Percentiles rank a stretch among this genome's conserved stretches.
phyloP scores from a whole-genome alignment of 495 filamentous ascomycete genomes.

The Mycothermus thermophilus region DNA sequence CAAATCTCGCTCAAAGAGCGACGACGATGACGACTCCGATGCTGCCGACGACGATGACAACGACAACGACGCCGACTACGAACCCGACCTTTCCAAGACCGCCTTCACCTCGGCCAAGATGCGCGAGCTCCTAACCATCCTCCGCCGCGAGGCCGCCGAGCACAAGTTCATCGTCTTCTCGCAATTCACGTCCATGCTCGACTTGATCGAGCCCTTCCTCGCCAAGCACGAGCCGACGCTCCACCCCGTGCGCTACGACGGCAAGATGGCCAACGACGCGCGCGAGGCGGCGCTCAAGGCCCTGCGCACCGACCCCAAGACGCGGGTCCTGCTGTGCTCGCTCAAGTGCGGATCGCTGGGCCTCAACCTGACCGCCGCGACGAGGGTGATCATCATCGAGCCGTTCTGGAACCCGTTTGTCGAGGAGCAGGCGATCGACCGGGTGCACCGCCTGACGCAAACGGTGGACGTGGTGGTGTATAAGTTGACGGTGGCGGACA shows the following conservation, averaged over 20 bases:
- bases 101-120: slow-evolving; percentile 78
- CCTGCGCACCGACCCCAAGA: slow-evolving; percentile 55
- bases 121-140: slow-evolving; percentile 63
- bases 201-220: slow-evolving; percentile 90
- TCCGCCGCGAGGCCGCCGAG: slow-evolving; percentile 56
- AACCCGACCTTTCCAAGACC: slow-evolving; percentile 12
- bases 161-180: slow-evolving; percentile 98
- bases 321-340: slow-evolving; percentile 75
- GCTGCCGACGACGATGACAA: slow-evolving; percentile 3
- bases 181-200: slow-evolving; percentile 90
- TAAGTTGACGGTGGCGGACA: slow-evolving; percentile 69
- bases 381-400: slow-evolving; percentile 85
- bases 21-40: slow-evolving; percentile 1
- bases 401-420: slow-evolving; percentile 99
- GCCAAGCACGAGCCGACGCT: slow-evolving; percentile 47
- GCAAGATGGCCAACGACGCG: slow-evolving; percentile 84
- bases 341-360: slow-evolving; percentile 87
- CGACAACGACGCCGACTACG: not conserved
- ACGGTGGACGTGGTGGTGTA: slow-evolving; percentile 88
- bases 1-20: slow-evolving; percentile 29
- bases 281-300: slow-evolving; percentile 67
- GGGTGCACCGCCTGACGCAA: slow-evolving; percentile 91
- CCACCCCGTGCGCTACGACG: slow-evolving; percentile 80
- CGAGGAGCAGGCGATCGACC: slow-evolving; percentile 97
- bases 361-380: slow-evolving; percentile 87